A percentile compares a stretch with the other conserved stretches of the same genome.
These are phyloP conservation scores for Blastosporella zonata DNA, from an alignment of 1,284 basidiomycete species.

Conservation along the genomic window DNA sequence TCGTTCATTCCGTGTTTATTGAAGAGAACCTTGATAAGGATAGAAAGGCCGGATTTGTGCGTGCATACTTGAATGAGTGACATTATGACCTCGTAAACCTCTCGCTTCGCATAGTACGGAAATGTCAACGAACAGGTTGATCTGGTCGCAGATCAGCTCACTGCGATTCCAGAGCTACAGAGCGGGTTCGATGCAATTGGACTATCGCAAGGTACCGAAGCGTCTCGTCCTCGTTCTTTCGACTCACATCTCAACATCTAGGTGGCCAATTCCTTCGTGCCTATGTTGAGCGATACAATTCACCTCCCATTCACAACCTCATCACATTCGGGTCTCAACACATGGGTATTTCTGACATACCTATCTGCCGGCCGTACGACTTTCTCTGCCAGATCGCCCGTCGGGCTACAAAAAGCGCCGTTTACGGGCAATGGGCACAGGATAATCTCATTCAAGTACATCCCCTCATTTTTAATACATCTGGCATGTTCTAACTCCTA, in stretches of 20 bases:
- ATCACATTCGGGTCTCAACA: conserved; percentile 88
- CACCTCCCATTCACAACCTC: conserved; percentile 77
- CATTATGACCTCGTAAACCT: background rate
- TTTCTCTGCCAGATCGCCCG: conserved; percentile 77
- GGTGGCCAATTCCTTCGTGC: conserved; percentile 89
- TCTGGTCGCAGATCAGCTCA: conserved; percentile 66
- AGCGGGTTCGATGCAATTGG: conserved; percentile 89
- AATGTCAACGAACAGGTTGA: conserved; percentile 74
- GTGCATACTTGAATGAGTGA: conserved; percentile 30
- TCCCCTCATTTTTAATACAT: background rate
- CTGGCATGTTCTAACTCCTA: background rate
- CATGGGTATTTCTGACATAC: conserved; percentile 84
- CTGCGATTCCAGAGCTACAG: conserved; percentile 63
- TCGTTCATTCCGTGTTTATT: conserved; percentile 79
- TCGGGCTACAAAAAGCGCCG: conserved; percentile 66
- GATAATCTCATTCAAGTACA: conserved; percentile 65
- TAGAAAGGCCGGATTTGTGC: conserved; percentile 75
- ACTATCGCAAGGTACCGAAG: conserved; percentile 80
- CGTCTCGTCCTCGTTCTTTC: background rate
- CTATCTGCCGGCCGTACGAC: conserved; percentile 67
- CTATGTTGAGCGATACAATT: conserved; percentile 84
- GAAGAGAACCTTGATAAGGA: conserved; percentile 69
- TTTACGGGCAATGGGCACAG: conserved; percentile 86
- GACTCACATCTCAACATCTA: conserved; percentile 17
- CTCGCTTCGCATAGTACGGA: conserved; percentile 61